A percentile compares a stretch with the other conserved stretches of the same genome.
These are phyloP conservation scores for Nasturtium officinale DNA, from an alignment of 345 rosid species.

Conservation along the genomic window DNA sequence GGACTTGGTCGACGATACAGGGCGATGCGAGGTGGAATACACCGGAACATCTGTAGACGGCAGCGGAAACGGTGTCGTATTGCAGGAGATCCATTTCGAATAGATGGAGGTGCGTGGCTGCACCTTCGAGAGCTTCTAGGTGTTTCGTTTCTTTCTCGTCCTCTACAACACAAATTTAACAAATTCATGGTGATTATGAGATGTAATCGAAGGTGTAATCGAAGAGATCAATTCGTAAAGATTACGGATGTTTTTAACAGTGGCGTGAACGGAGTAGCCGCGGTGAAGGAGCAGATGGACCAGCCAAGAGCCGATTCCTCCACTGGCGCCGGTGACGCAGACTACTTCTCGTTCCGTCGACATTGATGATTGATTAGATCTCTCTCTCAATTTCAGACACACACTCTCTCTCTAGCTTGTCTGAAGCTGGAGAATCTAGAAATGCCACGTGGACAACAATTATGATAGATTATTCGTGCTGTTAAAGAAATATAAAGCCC, in stretches of 20 bases:
- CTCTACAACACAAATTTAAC: constrained; percentile 39
- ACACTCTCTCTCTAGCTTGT: neutral
- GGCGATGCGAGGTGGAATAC: constrained; percentile 97
- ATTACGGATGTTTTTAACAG: constrained; percentile 75
- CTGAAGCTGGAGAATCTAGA: constrained; percentile 2
- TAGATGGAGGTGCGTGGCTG: constrained; percentile 75
- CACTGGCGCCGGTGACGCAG: constrained; percentile 95
- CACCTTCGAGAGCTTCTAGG: constrained; percentile 75
- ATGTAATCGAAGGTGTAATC: neutral
- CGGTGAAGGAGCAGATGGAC: constrained; percentile 77
- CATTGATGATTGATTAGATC: constrained; percentile 42
- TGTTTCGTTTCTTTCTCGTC: constrained; percentile 86
- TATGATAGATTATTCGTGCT: constrained; percentile 5
- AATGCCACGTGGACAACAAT: constrained; percentile 24
- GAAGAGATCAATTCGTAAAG: neutral
- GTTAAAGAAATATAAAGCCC: constrained; percentile 9
- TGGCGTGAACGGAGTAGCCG: constrained; percentile 81
- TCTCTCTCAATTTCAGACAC: constrained; percentile 26
- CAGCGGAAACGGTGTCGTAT: constrained; percentile 64
- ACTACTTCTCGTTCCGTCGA: constrained; percentile 54
- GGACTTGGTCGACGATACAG: constrained; percentile 72
- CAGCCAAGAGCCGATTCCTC: constrained; percentile 88
- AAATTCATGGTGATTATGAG: neutral
- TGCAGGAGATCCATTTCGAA: constrained; percentile 85
- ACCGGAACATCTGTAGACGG: constrained; percentile 70